Percentiles rank a stretch among this genome's conserved stretches.
Evolutionary conservation across 2,329 filamentous ascomycete species (phyloP).

Genomic region (Lecanicillium sp.): DNA sequence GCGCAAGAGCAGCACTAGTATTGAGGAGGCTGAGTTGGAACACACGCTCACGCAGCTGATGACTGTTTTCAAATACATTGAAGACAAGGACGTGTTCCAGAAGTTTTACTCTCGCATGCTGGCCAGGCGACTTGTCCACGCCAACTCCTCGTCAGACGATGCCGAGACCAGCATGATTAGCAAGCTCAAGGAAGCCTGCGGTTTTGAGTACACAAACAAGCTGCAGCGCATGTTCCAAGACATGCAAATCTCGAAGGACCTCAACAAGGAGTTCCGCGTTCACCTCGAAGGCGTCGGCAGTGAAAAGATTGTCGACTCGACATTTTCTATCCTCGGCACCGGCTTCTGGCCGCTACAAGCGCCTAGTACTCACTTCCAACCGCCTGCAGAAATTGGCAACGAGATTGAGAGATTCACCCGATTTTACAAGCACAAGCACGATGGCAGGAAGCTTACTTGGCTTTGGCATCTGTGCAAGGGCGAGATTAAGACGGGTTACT

Average conservation of each 20-base stretch:
- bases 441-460: constrained; percentile 94
- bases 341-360: constrained; percentile 94
- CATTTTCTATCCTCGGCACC: constrained; percentile 89
- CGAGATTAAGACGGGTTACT: constrained; percentile 89
- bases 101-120: constrained; percentile 98
- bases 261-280: constrained; percentile 84
- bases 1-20: constrained; percentile 87
- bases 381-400: constrained; percentile 75
- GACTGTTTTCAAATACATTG: constrained; percentile 99
- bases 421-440: constrained; percentile 96
- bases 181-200: constrained; percentile 96
- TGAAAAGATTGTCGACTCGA: constrained; percentile 70
- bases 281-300: constrained; percentile 52
- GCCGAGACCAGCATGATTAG: constrained; percentile 99
- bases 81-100: constrained; percentile 99
- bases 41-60: constrained; percentile 86
- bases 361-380: constrained; percentile 81
- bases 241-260: constrained; percentile 97
- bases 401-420: constrained; percentile 84
- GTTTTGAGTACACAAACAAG: constrained; percentile 99
- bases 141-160: constrained; percentile 92
- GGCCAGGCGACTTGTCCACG: constrained; percentile 88
- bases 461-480: constrained; percentile 98
- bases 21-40: constrained; percentile 91
- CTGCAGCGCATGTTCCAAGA: constrained; percentile 99